Base-by-base conservation (phyloP, 108 stramenopile genomes). In the Cyclotella atomus region DNA sequence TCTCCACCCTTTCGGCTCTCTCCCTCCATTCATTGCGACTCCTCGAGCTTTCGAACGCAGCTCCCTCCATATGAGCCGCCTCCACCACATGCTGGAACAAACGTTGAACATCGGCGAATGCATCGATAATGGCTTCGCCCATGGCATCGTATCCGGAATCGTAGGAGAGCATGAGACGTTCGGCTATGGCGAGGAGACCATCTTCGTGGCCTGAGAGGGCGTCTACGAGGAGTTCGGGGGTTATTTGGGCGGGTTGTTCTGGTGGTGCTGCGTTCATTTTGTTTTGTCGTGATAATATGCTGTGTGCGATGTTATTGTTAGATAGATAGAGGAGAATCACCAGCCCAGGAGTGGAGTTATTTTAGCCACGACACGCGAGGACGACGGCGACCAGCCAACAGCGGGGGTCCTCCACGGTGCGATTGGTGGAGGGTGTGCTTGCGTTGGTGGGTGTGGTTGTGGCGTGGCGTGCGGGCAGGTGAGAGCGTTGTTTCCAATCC, bases 61-160 rank as follows among this genome's bases (percentile, higher is more conserved):
- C 93, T n/a, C 93, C 93, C 84, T 94, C 93, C 89, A 91, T 90
- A 74, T 94, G 93, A 3, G 93, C 93, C 29, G 93, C 93, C 54
- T 94, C 93, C 3, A 94, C 93, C 45, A 91, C 93, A 64, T 94
- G 93, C 54, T 94, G 93, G 77, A 94, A 94, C 14, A 94, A 65
- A 63, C 88, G 88, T 64, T 94, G 93, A 8, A 91, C 90, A 71
- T 94, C 93, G 10, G 90, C 88, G 84, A 94, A 89, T 47, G 88
- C 88, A 68, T 91, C 93, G 69, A 94, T 90, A 50, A 94, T 91
- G 36, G 90, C 87, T 71, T 94, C 90, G 30, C 90, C 90, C 90
- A 94, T 94, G 76, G 82, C 93, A 84, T 91, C 93, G 71, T 94
- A 91, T 29, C 93, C 93, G 19, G 65, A 55, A 28, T 91, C 89